Evolutionary conservation across 2,329 filamentous ascomycete species (phyloP).

Genomic region (Rutstroemia sp.): DNA sequence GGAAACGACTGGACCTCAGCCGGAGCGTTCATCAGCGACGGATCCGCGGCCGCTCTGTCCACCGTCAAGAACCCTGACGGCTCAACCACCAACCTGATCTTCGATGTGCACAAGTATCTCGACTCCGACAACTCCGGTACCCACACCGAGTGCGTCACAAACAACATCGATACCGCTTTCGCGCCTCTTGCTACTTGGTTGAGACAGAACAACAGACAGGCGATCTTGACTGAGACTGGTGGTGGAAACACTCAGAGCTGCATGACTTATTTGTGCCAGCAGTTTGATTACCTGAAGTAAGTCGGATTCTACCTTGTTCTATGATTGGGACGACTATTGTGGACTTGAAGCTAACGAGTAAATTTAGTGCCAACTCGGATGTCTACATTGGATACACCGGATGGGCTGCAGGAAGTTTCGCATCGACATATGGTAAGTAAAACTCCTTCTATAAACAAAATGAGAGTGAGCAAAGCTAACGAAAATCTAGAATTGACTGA

Average conservation of each 20-base stretch:
- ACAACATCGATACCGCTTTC: slow-evolving; percentile 43
- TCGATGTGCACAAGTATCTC: slow-evolving; percentile 56
- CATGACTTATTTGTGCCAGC: slow-evolving; percentile 28
- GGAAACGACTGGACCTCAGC: slow-evolving; percentile 53
- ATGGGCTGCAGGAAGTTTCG: slow-evolving; percentile 33
- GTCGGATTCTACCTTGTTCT: not conserved
- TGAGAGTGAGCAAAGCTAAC: not conserved
- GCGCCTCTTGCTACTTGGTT: slow-evolving; percentile 40
- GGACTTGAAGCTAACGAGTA: not conserved
- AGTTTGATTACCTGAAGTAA: slow-evolving; percentile 29
- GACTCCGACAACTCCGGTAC: slow-evolving; percentile 50
- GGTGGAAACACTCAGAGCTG: slow-evolving; percentile 31
- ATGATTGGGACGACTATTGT: too few relatives aligned
- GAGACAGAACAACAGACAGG: slow-evolving; percentile 39
- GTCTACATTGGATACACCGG: slow-evolving; percentile 33
- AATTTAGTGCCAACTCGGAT: slow-evolving; percentile 28
- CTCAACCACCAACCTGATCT: slow-evolving; percentile 45
- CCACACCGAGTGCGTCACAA: slow-evolving; percentile 42
- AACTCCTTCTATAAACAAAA: not conserved
- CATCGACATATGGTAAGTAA: slow-evolving; percentile 16
- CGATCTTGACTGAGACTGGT: slow-evolving; percentile 46
- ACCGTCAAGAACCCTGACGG: slow-evolving; percentile 53
- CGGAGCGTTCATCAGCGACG: slow-evolving; percentile 39
- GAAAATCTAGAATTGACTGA: slow-evolving; percentile 15
- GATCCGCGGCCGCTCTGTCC: slow-evolving; percentile 43